Evolutionary conservation across 139 green algal genomes (phyloP).

Genomic region (Yamagishiella unicocca): DNA sequence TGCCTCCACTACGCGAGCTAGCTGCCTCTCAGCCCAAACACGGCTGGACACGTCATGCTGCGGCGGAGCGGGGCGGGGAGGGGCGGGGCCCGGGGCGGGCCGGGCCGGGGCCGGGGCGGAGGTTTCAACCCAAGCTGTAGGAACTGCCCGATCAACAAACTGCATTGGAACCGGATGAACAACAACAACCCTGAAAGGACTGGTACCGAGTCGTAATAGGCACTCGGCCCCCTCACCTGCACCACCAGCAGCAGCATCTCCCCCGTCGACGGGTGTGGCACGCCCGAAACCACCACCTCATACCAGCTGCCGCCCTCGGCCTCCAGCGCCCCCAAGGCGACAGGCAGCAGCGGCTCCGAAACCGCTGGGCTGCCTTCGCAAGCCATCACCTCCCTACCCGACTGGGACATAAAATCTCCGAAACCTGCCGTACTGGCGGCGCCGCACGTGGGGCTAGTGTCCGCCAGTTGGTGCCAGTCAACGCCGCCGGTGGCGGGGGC

Average conservation of each 20-base stretch:
- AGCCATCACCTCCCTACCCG: too few species aligned
- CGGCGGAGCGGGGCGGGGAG: background rate
- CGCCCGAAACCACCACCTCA: constrained; percentile 8
- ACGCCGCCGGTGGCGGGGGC: background rate
- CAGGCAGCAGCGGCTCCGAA: background rate
- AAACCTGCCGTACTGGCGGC: background rate
- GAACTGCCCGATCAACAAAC: too few species aligned
- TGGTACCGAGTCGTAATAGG: too few species aligned
- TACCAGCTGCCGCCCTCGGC: constrained; percentile 5
- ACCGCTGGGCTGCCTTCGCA: too few species aligned
- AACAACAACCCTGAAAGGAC: too few species aligned
- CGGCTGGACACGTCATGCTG: constrained; percentile 27
- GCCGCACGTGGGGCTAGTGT: background rate
- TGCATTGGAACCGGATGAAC: too few species aligned
- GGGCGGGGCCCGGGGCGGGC: too few species aligned
- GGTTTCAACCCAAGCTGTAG: background rate
- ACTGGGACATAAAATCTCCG: background rate
- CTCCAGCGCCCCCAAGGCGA: background rate
- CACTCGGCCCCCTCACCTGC: background rate
- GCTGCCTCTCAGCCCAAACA: constrained; percentile 26
- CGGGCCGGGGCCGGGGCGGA: too few species aligned
- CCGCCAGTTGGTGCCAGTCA: background rate
- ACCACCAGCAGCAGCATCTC: constrained; percentile 17
- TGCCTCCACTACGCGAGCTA: constrained; percentile 16
- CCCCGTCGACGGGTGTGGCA: background rate